phyloP scores from a whole-genome alignment of 345 rosid species.

The Diplotaxis tenuifolia region DNA sequence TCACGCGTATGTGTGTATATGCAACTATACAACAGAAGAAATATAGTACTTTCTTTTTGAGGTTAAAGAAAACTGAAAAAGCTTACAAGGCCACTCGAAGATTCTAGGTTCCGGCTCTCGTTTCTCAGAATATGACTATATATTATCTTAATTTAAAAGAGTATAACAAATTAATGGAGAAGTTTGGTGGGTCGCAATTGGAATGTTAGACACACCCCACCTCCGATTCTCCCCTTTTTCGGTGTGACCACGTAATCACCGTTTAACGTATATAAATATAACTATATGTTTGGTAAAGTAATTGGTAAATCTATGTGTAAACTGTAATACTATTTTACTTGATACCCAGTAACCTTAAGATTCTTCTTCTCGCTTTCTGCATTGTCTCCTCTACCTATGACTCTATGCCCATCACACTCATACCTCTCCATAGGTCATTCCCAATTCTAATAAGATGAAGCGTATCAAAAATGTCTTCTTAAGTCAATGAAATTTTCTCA shows the following conservation, averaged over 20 bases:
- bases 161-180: constrained; percentile 24
- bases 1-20: constrained; percentile 24
- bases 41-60: constrained; percentile 9
- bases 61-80: constrained; percentile 19
- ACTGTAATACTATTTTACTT: neutral
- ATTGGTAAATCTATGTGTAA: constrained; percentile 5
- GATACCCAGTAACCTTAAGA: neutral
- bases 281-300: neutral
- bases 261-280: constrained; percentile 9
- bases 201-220: constrained; percentile 35
- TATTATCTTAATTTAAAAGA: neutral
- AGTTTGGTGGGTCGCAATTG: constrained; percentile 43
- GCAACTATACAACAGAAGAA: constrained; percentile 23
- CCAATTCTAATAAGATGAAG: constrained; percentile 12
- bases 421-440: constrained; percentile 14
- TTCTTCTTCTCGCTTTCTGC: neutral
- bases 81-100: constrained; percentile 36
- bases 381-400: constrained; percentile 17
- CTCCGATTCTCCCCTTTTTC: constrained; percentile 30
- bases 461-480: neutral
- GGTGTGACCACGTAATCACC: constrained; percentile 35
- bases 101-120: constrained; percentile 21
- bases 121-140: neutral
- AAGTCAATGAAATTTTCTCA: too few species aligned
- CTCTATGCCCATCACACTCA: constrained; percentile 28